Conservation (phyloP, 768 basidiomycete species). For the Leccinum variicolor region DNA sequence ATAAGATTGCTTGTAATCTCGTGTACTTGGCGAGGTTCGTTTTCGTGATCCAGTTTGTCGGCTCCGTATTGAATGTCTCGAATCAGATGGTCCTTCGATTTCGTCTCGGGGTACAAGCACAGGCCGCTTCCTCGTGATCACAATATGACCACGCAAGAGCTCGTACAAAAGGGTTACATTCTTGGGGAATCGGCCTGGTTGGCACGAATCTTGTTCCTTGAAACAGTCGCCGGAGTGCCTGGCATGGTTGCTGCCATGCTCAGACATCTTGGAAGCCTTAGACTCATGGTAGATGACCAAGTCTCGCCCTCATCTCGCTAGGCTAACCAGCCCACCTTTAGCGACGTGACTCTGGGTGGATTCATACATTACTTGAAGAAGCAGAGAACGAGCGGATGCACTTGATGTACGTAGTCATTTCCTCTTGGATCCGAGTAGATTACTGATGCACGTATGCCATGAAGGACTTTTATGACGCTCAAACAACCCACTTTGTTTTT, state of each 20-base stretch:
- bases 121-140: slow-evolving; percentile 56
- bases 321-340: slow-evolving; percentile 20
- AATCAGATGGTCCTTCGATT: slow-evolving; percentile 67
- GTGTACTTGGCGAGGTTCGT: slow-evolving; percentile 53
- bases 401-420: slow-evolving; percentile 53
- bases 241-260: slow-evolving; percentile 92
- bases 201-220: slow-evolving; percentile 65
- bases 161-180: slow-evolving; percentile 70
- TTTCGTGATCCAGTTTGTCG: slow-evolving; percentile 1
- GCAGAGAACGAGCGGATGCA: slow-evolving; percentile 99
- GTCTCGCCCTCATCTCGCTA: slow-evolving; percentile 4
- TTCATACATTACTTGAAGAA: slow-evolving; percentile 89
- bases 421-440: slow-evolving; percentile 6
- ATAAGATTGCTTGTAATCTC: slow-evolving; percentile 67
- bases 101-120: slow-evolving; percentile 84
- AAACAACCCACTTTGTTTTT: slow-evolving; percentile 77
- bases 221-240: slow-evolving; percentile 91
- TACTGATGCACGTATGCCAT: slow-evolving; percentile 13
- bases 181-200: slow-evolving; percentile 79
- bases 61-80: slow-evolving; percentile 1
- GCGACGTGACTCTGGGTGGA: slow-evolving; percentile 69
- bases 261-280: slow-evolving; percentile 83
- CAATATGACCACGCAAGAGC: slow-evolving; percentile 67
- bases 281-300: slow-evolving; percentile 66
- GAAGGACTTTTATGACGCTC: slow-evolving; percentile 93